Evolutionary conservation across 345 rosid genomes (phyloP).

Genomic region (Camelina laxa): DNA sequence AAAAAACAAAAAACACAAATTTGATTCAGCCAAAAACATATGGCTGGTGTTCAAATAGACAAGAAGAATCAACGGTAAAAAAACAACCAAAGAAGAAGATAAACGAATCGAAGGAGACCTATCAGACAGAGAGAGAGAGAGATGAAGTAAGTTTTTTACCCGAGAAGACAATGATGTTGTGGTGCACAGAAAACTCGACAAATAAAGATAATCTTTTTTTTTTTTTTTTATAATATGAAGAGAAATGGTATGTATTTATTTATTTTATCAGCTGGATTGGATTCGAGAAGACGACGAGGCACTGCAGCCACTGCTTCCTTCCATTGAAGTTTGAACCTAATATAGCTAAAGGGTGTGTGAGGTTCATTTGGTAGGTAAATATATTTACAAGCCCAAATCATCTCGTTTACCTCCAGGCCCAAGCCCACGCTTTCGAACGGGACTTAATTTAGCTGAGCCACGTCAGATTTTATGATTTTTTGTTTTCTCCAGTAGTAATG

Average conservation of each 20-base stretch:
- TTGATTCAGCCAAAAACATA: background rate
- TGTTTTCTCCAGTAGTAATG: background rate
- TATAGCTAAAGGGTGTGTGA: background rate
- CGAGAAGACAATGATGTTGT: slow-evolving; percentile 41
- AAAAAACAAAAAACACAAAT: background rate
- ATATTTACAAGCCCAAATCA: slow-evolving; percentile 26
- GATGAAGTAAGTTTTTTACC: slow-evolving; percentile 16
- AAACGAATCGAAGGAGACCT: slow-evolving; percentile 8
- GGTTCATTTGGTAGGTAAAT: too few relatives aligned
- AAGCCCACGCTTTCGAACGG: background rate
- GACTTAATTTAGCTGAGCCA: slow-evolving; percentile 23
- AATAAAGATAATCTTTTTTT: slow-evolving; percentile 26
- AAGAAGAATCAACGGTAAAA: too few relatives aligned
- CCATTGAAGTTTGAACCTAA: slow-evolving; percentile 33
- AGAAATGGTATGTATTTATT: background rate
- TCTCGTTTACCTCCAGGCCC: background rate
- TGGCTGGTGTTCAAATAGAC: background rate
- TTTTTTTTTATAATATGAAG: background rate
- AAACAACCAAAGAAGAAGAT: slow-evolving; percentile 25
- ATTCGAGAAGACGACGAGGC: slow-evolving; percentile 26
- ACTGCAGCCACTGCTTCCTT: slow-evolving; percentile 45
- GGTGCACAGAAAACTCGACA: slow-evolving; percentile 33
- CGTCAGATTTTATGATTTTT: slow-evolving; percentile 31
- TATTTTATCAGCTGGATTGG: slow-evolving; percentile 27
- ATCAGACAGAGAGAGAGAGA: slow-evolving; percentile 23